Evolutionary conservation across 257 asterid genomes (phyloP).

Genomic region (Pogostemon cablin): DNA sequence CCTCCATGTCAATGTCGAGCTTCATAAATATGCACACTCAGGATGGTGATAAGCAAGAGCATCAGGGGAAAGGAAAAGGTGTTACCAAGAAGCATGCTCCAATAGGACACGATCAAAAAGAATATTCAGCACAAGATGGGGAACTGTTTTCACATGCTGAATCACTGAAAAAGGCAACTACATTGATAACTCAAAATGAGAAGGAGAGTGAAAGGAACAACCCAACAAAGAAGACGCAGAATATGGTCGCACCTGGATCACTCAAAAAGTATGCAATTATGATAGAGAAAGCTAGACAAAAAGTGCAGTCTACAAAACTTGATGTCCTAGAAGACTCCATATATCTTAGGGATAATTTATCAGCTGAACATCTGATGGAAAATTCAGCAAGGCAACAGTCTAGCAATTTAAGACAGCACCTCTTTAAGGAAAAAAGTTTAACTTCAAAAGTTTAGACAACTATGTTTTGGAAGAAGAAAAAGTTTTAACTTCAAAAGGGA

Average conservation of each 20-base stretch:
- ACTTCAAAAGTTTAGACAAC: too few relatives aligned
- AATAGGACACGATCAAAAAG: not conserved
- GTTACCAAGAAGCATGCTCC: not conserved
- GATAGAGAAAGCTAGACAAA: not conserved
- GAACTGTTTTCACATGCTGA: too few relatives aligned
- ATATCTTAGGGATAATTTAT: not conserved
- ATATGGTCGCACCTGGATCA: slow-evolving; percentile 4
- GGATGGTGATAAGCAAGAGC: not conserved
- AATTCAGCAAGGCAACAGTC: too few relatives aligned
- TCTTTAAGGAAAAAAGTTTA: not conserved
- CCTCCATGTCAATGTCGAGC: not conserved
- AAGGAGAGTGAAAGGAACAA: not conserved
- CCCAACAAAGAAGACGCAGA: not conserved
- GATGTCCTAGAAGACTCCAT: not conserved
- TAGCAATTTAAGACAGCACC: not conserved
- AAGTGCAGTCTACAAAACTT: not conserved
- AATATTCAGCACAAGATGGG: not conserved
- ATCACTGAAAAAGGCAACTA: too few relatives aligned
- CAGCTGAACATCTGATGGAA: not conserved
- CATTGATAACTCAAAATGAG: not conserved
- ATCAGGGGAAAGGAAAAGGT: not conserved
- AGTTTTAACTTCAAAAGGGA: too few relatives aligned
- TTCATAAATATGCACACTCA: not conserved
- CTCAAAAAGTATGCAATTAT: not conserved
- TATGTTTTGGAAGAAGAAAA: too few relatives aligned